Evolutionary conservation across 352 stramenopile genomes (phyloP), one percentile per base, ranked within the genome.

Genomic region (Lagenidium giganteum): DNA sequence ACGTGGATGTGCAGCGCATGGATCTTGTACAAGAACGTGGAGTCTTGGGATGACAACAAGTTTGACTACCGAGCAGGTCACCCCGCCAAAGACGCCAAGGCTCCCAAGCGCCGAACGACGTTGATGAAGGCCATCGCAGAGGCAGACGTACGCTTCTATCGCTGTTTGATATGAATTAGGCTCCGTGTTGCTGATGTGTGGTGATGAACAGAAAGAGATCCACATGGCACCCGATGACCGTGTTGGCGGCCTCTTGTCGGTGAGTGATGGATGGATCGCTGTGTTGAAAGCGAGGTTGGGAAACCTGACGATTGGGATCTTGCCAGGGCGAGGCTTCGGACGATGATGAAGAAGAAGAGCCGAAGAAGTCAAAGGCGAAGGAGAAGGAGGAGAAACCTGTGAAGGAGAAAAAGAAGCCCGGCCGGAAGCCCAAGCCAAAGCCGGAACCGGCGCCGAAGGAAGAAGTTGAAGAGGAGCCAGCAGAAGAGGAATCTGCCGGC

Each of bases 11-110:
- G 23, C 42, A 89, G 73, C 43, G 75, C 69, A 9, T 25, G 64
- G 4, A 52, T 84, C 23, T 45, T 66, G 9, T 84, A 73, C 46
- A 86, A 88, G 45, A 70, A 70, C 51, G 66, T 93, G 18, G 81
- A 73, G 33, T 22, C 60, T 11, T 93, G 77, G 77, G 67, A 87
- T n/a, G 81, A 90, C 39, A 68, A 43, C 3, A 87, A 84, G 47
- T 55, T 67, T 35, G 51, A 65, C n/a, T 93, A 88, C 56, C 64
- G 76, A 14, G 57, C 69, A 24, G 79, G 79, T 0, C 58, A 69
- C 39, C 76, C 79, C 3, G 51, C 71, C 33, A 87, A 86, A 32
- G 76, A 87, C 25, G 69, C 80, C 20, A 85, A 88, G 44, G 72
- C 78, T 1, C 72, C 75, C 4, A 91, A 91, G 55, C 75, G 78